Base-by-base conservation (phyloP, 257 asterid species). In the Phtheirospermum japonicum region DNA sequence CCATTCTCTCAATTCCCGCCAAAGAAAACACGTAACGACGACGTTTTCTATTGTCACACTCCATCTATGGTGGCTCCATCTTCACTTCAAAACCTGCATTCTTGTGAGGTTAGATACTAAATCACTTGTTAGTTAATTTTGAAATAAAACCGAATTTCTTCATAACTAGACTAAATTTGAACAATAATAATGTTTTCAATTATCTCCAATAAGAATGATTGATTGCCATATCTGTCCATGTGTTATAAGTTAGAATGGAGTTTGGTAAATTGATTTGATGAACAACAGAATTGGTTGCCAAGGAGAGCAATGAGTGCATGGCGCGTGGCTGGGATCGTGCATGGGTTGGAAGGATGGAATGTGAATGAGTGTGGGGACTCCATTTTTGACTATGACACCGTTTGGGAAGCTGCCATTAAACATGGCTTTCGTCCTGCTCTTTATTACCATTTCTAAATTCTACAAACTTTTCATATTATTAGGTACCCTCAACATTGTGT, bases 251-350 rank as follows among this genome's bases (percentile, higher is more conserved):
- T n/a, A n/a, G n/a, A n/a, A n/a, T n/a, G n/a, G n/a, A n/a, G n/a
- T n/a, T n/a, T n/a, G n/a, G n/a, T n/a, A n/a, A n/a, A n/a, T n/a
- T n/a, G n/a, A n/a, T n/a, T n/a, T n/a, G n/a, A n/a, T n/a, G n/a
- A n/a, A n/a, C n/a, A n/a, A n/a, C 68, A 85, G 97, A 86, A 86
- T 53, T 89, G 95, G 96, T 45, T 86, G 74, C 92, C 90, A 14
- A 77, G 96, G 55, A 75, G 89, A 74, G 89, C 72, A 19, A 66
- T 83, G 80, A 86, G 96, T 39, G 95, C 95, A 5, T 78, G 79
- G 73, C 83, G 90, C 7, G 78, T 80, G 51, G 93, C 90, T 12
- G 97, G 97, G 46, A 84, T 89, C n/a, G 20, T 89, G 56, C 96
- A 89, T 20, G 89, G 82, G 4, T 11, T 84, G 3, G 93, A 89